phyloP scores from a whole-genome alignment of 75 land plant genomes.

The Cupressus sempervirens region DNA sequence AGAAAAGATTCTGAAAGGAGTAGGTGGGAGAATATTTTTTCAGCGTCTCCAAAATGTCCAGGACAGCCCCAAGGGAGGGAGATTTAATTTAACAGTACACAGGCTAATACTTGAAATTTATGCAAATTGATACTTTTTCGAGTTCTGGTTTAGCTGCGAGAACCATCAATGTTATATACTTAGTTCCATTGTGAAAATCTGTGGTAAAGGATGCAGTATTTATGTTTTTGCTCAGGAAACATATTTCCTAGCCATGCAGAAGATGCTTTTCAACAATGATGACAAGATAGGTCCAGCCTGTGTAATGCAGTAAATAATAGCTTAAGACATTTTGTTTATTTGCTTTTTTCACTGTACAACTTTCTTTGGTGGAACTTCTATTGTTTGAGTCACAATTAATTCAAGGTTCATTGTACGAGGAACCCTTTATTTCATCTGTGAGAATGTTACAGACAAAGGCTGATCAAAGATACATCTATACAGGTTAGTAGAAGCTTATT shows the following conservation, averaged over 20 bases:
- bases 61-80: too few relatives aligned
- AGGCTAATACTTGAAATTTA: background rate
- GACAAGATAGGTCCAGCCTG: background rate
- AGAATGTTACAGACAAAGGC: background rate
- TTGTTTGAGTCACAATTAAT: background rate
- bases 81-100: too few relatives aligned
- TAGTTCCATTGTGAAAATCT: background rate
- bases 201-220: background rate
- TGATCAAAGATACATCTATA: too few relatives aligned
- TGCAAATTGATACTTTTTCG: background rate
- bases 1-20: too few relatives aligned
- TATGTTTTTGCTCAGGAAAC: background rate
- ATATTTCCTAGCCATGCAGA: background rate
- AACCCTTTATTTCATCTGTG: background rate
- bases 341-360: background rate
- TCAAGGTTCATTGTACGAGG: background rate
- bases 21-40: too few relatives aligned
- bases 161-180: background rate
- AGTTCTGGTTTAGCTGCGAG: background rate
- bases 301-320: background rate
- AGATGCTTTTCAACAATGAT: background rate
- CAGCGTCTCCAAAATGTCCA: too few relatives aligned
- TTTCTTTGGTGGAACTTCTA: background rate
- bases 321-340: background rate
- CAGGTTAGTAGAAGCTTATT: too few relatives aligned